Evolutionary conservation across 1,284 basidiomycete genomes (phyloP).

Genomic region (Ceratobasidium papillatum): DNA sequence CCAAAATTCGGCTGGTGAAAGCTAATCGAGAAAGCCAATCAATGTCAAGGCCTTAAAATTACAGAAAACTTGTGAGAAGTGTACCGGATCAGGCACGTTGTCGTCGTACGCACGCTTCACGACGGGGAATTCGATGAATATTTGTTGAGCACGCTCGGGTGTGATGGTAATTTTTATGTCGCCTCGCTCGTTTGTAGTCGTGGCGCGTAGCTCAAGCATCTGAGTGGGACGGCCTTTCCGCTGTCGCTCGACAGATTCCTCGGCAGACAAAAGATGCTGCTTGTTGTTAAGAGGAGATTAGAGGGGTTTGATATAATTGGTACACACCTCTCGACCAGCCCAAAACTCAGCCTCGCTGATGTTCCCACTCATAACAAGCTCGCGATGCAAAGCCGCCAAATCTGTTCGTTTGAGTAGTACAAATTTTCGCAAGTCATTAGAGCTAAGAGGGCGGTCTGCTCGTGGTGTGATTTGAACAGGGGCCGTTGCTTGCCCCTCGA

Average conservation of each 20-base stretch:
- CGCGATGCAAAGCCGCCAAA: conserved; percentile 79
- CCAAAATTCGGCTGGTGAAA: conserved; percentile 94
- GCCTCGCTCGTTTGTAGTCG: conserved; percentile 70
- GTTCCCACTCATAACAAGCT: conserved; percentile 84
- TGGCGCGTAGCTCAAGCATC: conserved; percentile 31
- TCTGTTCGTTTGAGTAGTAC: conserved; percentile 81
- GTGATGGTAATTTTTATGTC: conserved; percentile 92
- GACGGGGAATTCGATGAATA: conserved; percentile 97
- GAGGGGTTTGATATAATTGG: conserved; percentile 9
- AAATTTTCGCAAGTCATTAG: conserved; percentile 67
- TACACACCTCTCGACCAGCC: conserved; percentile 86
- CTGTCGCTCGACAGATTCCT: conserved; percentile 77
- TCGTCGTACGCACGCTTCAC: conserved; percentile 92
- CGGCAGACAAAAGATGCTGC: conserved; percentile 73
- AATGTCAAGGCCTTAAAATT: conserved; percentile 38
- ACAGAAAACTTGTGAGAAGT: conserved; percentile 4
- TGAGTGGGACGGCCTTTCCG: conserved; percentile 81
- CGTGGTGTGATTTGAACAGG: conserved; percentile 56
- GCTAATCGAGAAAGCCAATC: conserved; percentile 56
- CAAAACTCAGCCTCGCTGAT: conserved; percentile 94
- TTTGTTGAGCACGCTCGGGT: conserved; percentile 91
- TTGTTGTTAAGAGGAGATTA: conserved; percentile 26
- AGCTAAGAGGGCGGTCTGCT: conserved; percentile 51
- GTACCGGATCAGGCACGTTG: conserved; percentile 86
- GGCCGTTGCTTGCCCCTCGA: conserved; percentile 39